A percentile compares a stretch with the other conserved stretches of the same genome.
phyloP scores from a whole-genome alignment of 1,284 basidiomycete species.

The Fomes fomentarius region DNA sequence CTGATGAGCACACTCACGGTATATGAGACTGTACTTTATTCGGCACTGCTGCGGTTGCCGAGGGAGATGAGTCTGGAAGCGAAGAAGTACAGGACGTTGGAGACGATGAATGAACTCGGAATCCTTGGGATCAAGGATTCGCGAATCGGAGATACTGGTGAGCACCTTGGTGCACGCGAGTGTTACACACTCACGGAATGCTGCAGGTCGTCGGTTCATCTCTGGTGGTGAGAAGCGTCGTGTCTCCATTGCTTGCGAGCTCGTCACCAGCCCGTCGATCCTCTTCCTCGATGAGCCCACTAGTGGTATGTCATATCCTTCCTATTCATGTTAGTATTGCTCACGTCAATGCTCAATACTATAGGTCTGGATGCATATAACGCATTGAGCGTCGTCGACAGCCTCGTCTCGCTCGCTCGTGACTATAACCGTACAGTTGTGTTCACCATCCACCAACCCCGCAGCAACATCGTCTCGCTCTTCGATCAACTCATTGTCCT shows the following conservation, averaged over 20 bases:
- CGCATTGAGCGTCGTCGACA: slow-evolving; percentile 92
- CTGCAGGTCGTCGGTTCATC: slow-evolving; percentile 77
- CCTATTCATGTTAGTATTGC: neutral
- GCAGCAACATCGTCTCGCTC: slow-evolving; percentile 94
- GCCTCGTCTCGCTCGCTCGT: slow-evolving; percentile 82
- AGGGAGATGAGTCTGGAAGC: slow-evolving; percentile 94
- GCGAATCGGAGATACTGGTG: slow-evolving; percentile 86
- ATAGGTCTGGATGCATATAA: slow-evolving; percentile 93
- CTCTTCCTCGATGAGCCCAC: slow-evolving; percentile 97
- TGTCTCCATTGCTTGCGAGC: slow-evolving; percentile 97
- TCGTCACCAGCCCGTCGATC: slow-evolving; percentile 95
- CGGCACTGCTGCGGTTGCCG: slow-evolving; percentile 87
- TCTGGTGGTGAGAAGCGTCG: slow-evolving; percentile 96
- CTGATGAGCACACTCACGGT: slow-evolving; percentile 96
- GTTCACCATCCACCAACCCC: slow-evolving; percentile 98
- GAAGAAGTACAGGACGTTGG: slow-evolving; percentile 92
- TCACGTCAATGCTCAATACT: neutral
- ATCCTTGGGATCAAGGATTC: slow-evolving; percentile 91
- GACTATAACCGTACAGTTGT: slow-evolving; percentile 95
- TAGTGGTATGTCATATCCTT: slow-evolving; percentile 61
- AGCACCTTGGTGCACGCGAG: slow-evolving; percentile 20
- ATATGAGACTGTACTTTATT: slow-evolving; percentile 96
- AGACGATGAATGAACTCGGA: slow-evolving; percentile 96
- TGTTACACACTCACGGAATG: slow-evolving; percentile 4
- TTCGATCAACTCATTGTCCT: slow-evolving; percentile 93